Evolutionary conservation across 805 yeast genomes (phyloP).

Genomic region (Candida peoriensis): DNA sequence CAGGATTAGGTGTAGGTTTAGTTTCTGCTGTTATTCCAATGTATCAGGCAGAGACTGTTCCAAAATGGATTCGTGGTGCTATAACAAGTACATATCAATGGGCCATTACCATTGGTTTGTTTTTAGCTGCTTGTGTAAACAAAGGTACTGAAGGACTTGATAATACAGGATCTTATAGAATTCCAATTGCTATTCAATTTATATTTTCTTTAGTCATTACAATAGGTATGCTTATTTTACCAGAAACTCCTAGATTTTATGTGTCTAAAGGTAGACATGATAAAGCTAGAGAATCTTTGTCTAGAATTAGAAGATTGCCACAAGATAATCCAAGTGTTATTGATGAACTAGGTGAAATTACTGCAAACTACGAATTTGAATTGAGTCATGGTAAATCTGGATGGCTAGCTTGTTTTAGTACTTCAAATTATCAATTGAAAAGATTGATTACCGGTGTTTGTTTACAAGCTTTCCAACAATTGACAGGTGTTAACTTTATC

Average conservation of each 20-base stretch:
- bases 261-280: constrained; percentile 52
- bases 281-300: constrained; percentile 52
- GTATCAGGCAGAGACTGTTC: constrained; percentile 77
- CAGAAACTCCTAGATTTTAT: constrained; percentile 73
- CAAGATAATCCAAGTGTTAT: constrained; percentile 37
- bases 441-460: constrained; percentile 40
- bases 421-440: constrained; percentile 35
- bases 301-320: constrained; percentile 49
- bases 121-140: constrained; percentile 65
- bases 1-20: constrained; percentile 72
- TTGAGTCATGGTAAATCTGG: constrained; percentile 23
- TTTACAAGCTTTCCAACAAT: constrained; percentile 52
- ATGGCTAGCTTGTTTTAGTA: constrained; percentile 32
- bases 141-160: constrained; percentile 56
- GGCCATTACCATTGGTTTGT: constrained; percentile 66
- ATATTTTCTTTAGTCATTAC: constrained; percentile 61
- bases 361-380: constrained; percentile 44
- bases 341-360: constrained; percentile 43
- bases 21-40: constrained; percentile 69
- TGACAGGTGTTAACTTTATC: constrained; percentile 68
- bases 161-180: constrained; percentile 58
- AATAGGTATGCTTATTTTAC: constrained; percentile 59
- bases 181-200: constrained; percentile 71
- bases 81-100: constrained; percentile 72
- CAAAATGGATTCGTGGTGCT: constrained; percentile 74